These are phyloP conservation scores for Wallacemonas sp. DNA, from an alignment of 208 protist species.

Conservation along the genomic window DNA sequence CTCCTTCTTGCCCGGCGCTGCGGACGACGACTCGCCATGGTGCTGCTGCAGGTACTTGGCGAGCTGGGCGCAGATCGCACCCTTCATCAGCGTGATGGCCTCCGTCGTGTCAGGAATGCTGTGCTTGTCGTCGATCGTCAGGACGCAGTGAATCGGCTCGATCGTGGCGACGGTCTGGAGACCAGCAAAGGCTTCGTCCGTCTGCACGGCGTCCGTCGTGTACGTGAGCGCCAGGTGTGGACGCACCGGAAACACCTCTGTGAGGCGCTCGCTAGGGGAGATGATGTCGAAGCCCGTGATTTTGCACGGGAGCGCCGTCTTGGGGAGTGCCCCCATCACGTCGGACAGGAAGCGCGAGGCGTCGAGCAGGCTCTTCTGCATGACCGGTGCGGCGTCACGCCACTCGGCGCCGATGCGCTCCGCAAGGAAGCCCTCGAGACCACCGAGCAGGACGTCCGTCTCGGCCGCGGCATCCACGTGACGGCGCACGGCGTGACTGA, in stretches of 20 bases:
- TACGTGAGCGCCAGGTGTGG: slow-evolving; percentile 82
- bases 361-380: slow-evolving; percentile 59
- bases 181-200: slow-evolving; percentile 44
- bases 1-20: too few species aligned
- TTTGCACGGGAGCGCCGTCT: slow-evolving; percentile 69
- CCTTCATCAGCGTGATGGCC: slow-evolving; percentile 84
- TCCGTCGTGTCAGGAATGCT: slow-evolving; percentile 86
- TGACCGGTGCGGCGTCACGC: slow-evolving; percentile 60
- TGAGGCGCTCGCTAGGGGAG: slow-evolving; percentile 62
- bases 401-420: slow-evolving; percentile 80
- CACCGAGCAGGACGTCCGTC: slow-evolving; percentile 51
- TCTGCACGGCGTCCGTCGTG: slow-evolving; percentile 44
- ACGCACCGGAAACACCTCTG: slow-evolving; percentile 72
- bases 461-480: slow-evolving; percentile 34
- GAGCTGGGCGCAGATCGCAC: slow-evolving; percentile 84
- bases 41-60: slow-evolving; percentile 65
- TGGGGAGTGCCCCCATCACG: slow-evolving; percentile 64
- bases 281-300: slow-evolving; percentile 79
- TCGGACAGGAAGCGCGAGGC: slow-evolving; percentile 59
- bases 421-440: slow-evolving; percentile 58
- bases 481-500: slow-evolving; percentile 57
- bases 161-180: slow-evolving; percentile 64
- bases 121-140: slow-evolving; percentile 82
- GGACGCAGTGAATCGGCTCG: slow-evolving; percentile 76
- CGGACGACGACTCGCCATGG: too few species aligned